A percentile compares a stretch with the other conserved stretches of the same genome.
phyloP scores from a whole-genome alignment of 257 asterid species.

The Buddleja alternifolia region DNA sequence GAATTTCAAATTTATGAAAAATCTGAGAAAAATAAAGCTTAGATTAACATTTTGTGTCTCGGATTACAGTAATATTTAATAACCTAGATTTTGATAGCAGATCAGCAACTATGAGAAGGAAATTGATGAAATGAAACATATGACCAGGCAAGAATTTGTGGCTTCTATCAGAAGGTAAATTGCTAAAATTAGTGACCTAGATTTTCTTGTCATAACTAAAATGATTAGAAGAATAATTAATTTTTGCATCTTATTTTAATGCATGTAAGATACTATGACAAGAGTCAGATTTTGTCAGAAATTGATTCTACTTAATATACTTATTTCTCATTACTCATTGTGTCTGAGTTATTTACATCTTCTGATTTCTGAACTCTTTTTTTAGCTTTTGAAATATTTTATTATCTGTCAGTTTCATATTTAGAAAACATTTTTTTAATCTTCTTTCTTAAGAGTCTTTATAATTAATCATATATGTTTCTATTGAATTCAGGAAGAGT shows the following conservation, averaged over 20 bases:
- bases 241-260: background rate
- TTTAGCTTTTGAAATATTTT: background rate
- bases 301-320: constrained; percentile 13
- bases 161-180: constrained; percentile 85
- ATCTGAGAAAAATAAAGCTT: no score
- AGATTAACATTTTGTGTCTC: no score
- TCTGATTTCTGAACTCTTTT: constrained; percentile 11
- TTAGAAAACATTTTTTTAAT: background rate
- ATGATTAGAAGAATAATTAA: background rate
- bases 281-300: constrained; percentile 41
- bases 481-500: constrained; percentile 59
- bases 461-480: background rate
- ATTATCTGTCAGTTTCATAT: constrained; percentile 27
- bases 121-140: constrained; percentile 86
- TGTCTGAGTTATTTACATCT: constrained; percentile 16
- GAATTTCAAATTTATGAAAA: background rate
- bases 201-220: no score
- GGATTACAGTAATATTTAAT: background rate
- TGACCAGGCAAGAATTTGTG: constrained; percentile 97
- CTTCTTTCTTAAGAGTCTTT: background rate
- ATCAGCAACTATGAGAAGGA: constrained; percentile 91
- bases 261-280: constrained; percentile 12
- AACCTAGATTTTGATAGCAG: constrained; percentile 37
- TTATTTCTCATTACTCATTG: constrained; percentile 26
- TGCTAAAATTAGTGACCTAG: background rate